Percentiles rank a stretch among this genome's conserved stretches.
Evolutionary conservation across 164 flowering plant genomes (phyloP).

Genomic region (Magnolia sinica): DNA sequence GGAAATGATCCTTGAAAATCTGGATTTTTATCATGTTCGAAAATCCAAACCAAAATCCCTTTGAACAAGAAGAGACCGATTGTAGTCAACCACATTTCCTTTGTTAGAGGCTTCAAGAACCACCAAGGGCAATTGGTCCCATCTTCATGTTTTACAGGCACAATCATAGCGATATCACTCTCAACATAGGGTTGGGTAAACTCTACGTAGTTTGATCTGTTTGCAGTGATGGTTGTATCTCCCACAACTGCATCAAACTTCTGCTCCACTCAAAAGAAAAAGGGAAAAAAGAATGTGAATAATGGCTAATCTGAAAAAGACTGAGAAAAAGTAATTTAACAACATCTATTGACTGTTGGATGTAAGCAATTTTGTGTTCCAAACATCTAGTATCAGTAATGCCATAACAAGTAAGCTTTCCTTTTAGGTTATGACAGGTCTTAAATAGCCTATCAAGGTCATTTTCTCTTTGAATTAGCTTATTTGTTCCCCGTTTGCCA

Average conservation of each 20-base stretch:
- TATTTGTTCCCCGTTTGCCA: no score
- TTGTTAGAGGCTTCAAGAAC: conserved; percentile 7
- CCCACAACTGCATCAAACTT: conserved; percentile 8
- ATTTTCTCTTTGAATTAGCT: no score
- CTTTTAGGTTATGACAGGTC: no score
- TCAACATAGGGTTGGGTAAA: conserved; percentile 7
- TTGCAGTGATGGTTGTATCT: conserved; percentile 2
- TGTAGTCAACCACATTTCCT: conserved; percentile 5
- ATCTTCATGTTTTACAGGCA: not conserved
- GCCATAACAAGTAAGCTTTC: no score
- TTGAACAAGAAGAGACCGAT: not conserved
- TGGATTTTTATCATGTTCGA: conserved; percentile 2
- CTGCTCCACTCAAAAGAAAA: not conserved
- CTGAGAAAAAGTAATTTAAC: no score
- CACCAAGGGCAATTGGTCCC: not conserved
- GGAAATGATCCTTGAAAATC: conserved; percentile 1
- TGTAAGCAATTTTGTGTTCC: no score
- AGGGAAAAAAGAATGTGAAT: no score
- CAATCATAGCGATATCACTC: conserved; percentile 9
- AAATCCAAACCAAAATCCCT: conserved; percentile 9
- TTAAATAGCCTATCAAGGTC: no score
- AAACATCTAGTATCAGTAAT: no score
- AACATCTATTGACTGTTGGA: no score
- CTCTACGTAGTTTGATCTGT: conserved; percentile 5
- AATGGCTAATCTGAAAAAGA: no score